Conservation (phyloP, 2,329 filamentous ascomycete genomes). For the Bipolaris zeicola region DNA sequence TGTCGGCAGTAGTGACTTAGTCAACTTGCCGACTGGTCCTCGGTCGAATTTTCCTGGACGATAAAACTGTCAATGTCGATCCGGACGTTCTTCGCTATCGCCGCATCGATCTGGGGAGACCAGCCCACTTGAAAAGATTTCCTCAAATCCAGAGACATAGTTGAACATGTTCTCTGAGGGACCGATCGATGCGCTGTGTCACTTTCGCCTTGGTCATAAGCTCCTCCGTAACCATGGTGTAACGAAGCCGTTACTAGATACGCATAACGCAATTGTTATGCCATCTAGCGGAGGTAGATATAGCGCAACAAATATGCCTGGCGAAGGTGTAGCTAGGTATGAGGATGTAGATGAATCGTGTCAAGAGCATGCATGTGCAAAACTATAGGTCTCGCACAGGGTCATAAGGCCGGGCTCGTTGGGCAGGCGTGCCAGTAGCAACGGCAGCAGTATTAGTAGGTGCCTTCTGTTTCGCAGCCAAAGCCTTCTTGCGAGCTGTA, state of each 20-base stretch:
- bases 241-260: neutral
- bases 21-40: neutral
- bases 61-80: neutral
- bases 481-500: neutral
- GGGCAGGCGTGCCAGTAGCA: neutral
- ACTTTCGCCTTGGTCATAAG: neutral
- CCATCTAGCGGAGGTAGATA: neutral
- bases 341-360: neutral
- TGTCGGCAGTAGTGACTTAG: neutral
- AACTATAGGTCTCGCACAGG: neutral
- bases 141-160: neutral
- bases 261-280: neutral
- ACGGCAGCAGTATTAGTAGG: neutral
- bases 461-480: neutral
- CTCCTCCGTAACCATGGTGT: neutral
- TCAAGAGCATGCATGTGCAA: neutral
- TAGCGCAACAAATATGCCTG: neutral
- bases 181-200: neutral
- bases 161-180: neutral
- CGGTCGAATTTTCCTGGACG: neutral
- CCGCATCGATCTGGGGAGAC: neutral
- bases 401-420: neutral
- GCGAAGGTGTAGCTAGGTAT: neutral
- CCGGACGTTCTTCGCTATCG: neutral
- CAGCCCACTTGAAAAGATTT: no score